Conservation (phyloP, 768 basidiomycete species). For the Boletus reticuloceps region DNA sequence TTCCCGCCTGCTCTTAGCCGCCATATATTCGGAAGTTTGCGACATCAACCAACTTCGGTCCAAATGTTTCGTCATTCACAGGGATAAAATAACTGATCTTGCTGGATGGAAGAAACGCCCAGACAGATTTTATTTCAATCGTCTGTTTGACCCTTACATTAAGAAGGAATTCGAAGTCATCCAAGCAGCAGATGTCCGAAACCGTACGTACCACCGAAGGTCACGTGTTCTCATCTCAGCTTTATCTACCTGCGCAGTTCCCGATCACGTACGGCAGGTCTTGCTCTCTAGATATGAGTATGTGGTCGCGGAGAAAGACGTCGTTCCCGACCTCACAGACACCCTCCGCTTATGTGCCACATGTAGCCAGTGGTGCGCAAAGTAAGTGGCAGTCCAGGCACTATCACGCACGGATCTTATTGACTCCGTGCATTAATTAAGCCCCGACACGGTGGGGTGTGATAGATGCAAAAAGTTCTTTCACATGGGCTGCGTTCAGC, state of each 20-base stretch:
- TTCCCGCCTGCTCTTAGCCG: slow-evolving; percentile 87
- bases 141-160: slow-evolving; percentile 96
- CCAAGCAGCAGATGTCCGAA: slow-evolving; percentile 79
- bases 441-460: slow-evolving; percentile 84
- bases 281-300: slow-evolving; percentile 88
- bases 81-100: slow-evolving; percentile 92
- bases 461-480: slow-evolving; percentile 91
- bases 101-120: slow-evolving; percentile 91
- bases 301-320: slow-evolving; percentile 92
- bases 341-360: slow-evolving; percentile 79
- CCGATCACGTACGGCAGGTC: slow-evolving; percentile 73
- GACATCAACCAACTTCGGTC: slow-evolving; percentile 92
- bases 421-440: slow-evolving; percentile 35
- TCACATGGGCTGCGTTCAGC: slow-evolving; percentile 93
- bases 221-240: slow-evolving; percentile 19
- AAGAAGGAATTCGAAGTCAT: slow-evolving; percentile 98
- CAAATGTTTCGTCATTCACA: slow-evolving; percentile 90
- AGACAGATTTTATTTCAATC: slow-evolving; percentile 95
- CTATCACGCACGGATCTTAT: slow-evolving; percentile 16
- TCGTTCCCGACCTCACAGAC: slow-evolving; percentile 88
- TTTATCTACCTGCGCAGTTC: slow-evolving; percentile 50
- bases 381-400: slow-evolving; percentile 45
- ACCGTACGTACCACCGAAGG: slow-evolving; percentile 57
- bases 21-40: slow-evolving; percentile 95
- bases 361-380: slow-evolving; percentile 87